Evolutionary conservation across 805 yeast species (phyloP), one percentile per base, ranked within the genome.

Genomic region (Teunomyces stri): DNA sequence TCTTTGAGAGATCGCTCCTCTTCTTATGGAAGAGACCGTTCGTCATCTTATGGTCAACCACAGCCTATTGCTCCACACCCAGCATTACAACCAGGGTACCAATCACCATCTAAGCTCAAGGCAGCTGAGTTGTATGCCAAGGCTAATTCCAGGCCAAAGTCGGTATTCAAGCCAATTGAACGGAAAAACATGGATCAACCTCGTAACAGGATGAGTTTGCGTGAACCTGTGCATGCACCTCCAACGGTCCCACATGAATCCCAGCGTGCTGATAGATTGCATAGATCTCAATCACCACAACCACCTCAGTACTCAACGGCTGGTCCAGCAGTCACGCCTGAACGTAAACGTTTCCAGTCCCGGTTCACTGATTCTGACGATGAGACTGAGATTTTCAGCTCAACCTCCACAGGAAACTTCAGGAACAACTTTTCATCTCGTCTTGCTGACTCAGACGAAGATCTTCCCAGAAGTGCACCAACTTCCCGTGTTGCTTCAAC

Each of bases 121-220:
- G 85, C 85, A 7, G 83, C 82, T 1, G 80, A 79, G 36, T 59
- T 79, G 27, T 81, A 78, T 58, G 79, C 80, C 33, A 70, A 69
- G 56, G 82, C 84, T 2, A 71, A 69, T 47, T 66, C 70, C 52
- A 64, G 77, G 48, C 76, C 77, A 2, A 49, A 50, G 12, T 69
- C 74, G 37, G 54, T 59, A 2, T 69, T 71, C 57, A 75, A 73
- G 20, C 71, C 72, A 39, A 68, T 70, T 29, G 29, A 30, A 21
- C 70, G 52, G 57, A 65, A 69, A 57, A 82, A 31, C 15, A 25
- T 29, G 21, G 28, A 30, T 10, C 44, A 29, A 25, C 13, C 43
- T 16, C 31, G 43, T 29, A 31, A 40, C 31, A 28, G 43, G 25
- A 28, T 40, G 22, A 9, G 30, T 35, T 12, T 33, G 5, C 62